Conservation (phyloP, 1,139 yeast genomes). For the Kurtzmaniella quercitrusa region DNA sequence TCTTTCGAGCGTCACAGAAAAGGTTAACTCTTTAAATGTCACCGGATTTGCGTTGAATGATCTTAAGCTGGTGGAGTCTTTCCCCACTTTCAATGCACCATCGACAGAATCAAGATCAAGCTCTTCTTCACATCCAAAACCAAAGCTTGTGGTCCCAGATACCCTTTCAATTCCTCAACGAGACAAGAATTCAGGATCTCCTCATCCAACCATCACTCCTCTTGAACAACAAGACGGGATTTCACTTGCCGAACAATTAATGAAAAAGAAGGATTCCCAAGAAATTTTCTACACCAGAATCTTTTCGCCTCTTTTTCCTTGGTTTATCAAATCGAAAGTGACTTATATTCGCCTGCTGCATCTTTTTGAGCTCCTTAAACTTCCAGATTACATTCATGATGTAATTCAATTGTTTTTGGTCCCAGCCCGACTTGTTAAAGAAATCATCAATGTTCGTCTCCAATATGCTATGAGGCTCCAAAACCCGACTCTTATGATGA, state of each 20-base stretch:
- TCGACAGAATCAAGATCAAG: background rate
- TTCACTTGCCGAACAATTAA: constrained; percentile 77
- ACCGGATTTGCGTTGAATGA: background rate
- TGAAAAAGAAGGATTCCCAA: constrained; percentile 82
- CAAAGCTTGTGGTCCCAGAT: background rate
- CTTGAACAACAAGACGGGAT: constrained; percentile 45
- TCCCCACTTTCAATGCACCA: background rate
- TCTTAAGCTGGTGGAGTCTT: background rate
- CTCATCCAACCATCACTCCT: background rate
- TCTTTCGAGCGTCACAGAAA: background rate
- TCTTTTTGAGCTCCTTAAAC: constrained; percentile 61
- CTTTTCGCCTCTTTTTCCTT: constrained; percentile 58
- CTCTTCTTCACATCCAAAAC: background rate
- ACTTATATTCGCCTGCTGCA: constrained; percentile 64
- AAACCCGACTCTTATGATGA: constrained; percentile 93
- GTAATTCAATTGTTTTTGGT: constrained; percentile 67
- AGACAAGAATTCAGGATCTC: background rate
- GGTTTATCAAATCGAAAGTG: constrained; percentile 76
- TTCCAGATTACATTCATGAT: constrained; percentile 72
- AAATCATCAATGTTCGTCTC: constrained; percentile 71
- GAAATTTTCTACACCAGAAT: constrained; percentile 60
- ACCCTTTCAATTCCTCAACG: background rate
- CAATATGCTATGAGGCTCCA: constrained; percentile 73
- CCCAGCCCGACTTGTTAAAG: constrained; percentile 79
- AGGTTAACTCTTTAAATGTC: background rate